Evolutionary conservation across 176 grass and related monocot species (phyloP).

Genomic region (Rhipidocladum racemiflorum): DNA sequence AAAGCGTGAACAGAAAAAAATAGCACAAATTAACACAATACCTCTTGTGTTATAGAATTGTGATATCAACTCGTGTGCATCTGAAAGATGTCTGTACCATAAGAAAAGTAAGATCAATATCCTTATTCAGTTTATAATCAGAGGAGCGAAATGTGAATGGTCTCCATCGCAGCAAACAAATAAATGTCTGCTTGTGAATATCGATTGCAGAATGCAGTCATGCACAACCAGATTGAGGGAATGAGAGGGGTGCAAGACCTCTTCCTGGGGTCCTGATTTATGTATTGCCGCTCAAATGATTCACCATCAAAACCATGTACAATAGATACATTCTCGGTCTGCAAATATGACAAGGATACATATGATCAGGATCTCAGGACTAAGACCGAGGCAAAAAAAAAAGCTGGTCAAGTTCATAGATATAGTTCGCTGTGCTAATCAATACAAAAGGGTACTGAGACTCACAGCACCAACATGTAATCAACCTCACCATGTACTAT

Average conservation of each 20-base stretch:
- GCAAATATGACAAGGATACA: conserved; percentile 7
- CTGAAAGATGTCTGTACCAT: conserved; percentile 31
- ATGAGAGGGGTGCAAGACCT: conserved; percentile 11
- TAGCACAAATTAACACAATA: background rate
- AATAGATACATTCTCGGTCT: conserved; percentile 40
- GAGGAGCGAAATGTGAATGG: background rate
- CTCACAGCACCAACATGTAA: background rate
- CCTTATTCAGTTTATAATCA: background rate
- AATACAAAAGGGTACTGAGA: background rate
- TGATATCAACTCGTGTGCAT: conserved; percentile 26
- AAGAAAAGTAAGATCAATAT: background rate
- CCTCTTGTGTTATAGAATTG: conserved; percentile 46
- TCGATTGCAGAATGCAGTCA: background rate
- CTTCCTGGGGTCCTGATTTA: conserved; percentile 51
- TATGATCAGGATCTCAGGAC: background rate
- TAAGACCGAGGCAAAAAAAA: conserved; percentile 7
- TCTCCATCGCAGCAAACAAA: background rate
- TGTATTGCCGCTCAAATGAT: conserved; percentile 44
- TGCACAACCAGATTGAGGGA: background rate
- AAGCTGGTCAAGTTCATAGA: background rate
- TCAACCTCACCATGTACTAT: too few relatives aligned
- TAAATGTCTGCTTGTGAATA: background rate
- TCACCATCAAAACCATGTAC: conserved; percentile 50
- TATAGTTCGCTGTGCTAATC: background rate
- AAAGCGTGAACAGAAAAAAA: background rate